A percentile compares a stretch with the other conserved stretches of the same genome.
Conservation (phyloP, 2,329 filamentous ascomycete genomes). For the Pseudocercospora cruenta region DNA sequence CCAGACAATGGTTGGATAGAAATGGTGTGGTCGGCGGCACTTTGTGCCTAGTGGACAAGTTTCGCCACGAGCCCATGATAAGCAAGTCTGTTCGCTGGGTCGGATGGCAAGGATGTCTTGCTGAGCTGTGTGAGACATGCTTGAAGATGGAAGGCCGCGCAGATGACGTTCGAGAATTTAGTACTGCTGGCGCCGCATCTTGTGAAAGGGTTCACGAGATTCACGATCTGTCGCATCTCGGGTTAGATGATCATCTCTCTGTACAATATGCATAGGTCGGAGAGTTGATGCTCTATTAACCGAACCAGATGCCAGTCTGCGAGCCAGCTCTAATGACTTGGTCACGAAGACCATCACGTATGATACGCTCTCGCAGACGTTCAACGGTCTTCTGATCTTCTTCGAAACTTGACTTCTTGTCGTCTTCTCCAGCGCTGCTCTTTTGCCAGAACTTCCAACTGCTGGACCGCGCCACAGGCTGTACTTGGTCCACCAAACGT, state of each 20-base stretch:
- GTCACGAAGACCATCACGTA: conserved; percentile 15
- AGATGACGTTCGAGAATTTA: not conserved
- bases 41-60: not conserved
- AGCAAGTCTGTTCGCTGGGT: not conserved
- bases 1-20: not conserved
- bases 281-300: conserved; percentile 47
- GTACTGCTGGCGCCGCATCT: not conserved
- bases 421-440: conserved; percentile 21
- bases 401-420: conserved; percentile 1
- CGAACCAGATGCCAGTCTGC: conserved; percentile 20
- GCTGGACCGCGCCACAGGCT: conserved; percentile 26
- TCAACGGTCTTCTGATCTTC: conserved; percentile 13
- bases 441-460: conserved; percentile 31
- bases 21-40: conserved; percentile 3
- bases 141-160: not conserved
- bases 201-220: not conserved
- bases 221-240: not conserved
- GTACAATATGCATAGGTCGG: conserved; percentile 15
- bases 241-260: not conserved
- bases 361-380: conserved; percentile 18
- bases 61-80: not conserved
- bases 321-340: conserved; percentile 10
- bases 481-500: conserved; percentile 36
- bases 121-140: not conserved
- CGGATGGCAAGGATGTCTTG: not conserved